Conservation (phyloP, 2,329 filamentous ascomycete genomes). For the Ceratocystis colombiana region DNA sequence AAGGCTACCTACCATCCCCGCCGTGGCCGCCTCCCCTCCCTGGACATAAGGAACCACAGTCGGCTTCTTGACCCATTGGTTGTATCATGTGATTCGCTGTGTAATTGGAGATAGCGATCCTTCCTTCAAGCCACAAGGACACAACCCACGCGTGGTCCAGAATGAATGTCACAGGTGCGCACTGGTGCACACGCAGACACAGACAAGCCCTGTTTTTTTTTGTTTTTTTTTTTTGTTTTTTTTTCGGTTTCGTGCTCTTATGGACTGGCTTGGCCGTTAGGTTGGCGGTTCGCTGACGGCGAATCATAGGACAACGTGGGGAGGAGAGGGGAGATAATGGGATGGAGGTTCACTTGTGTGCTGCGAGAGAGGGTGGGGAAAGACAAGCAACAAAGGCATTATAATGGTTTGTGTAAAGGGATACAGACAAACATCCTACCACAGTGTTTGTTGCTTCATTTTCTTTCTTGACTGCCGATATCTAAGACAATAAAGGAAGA, state of each 20-base stretch:
- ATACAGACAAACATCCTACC: background rate
- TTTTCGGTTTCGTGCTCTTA: background rate
- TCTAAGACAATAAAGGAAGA: background rate
- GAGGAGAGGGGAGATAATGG: background rate
- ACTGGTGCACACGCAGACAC: background rate
- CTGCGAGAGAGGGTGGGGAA: too few species aligned
- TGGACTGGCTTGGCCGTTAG: background rate
- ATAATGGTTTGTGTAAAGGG: background rate
- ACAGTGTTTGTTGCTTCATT: background rate
- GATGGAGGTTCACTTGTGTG: background rate
- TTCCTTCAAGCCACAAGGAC: background rate
- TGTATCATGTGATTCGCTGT: background rate
- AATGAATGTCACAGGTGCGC: background rate
- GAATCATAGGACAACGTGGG: slow-evolving; percentile 11
- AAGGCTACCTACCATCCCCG: background rate
- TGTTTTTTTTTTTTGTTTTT: background rate
- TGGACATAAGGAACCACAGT: too few species aligned
- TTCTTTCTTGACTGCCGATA: background rate
- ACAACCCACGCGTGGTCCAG: background rate
- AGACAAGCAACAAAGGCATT: too few species aligned
- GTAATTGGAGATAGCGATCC: background rate
- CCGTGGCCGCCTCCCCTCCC: too few species aligned
- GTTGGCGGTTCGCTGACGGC: background rate
- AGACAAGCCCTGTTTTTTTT: background rate
- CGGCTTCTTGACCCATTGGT: background rate